Evolutionary conservation across 805 yeast species (phyloP), one percentile per base, ranked within the genome.

Genomic region (Candida lessepsii): DNA sequence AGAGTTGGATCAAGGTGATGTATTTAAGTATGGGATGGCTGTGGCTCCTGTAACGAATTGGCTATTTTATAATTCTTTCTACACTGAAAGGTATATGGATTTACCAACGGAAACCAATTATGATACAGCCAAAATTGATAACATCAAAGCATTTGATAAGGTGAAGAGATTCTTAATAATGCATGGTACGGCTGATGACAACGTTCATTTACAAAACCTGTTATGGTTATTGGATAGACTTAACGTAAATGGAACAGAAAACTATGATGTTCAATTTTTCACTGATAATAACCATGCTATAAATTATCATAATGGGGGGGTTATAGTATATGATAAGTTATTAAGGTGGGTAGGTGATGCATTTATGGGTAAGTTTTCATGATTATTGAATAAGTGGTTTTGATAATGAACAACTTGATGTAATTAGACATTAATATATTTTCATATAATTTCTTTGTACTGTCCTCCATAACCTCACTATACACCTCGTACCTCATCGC

Each of bases 1-100:
- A 24, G 95, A 86, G 57, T 70, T 65, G 35, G 95, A 86, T 54
- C 81, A 86, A 5, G 60, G 74, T 7, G 48, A 51, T 14, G 70
- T 73, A 0, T 85, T 86, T 66, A 80, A 80, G 45, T 86, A 74
- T 53, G 93, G 91, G 7, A 78, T 83, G 71, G 80, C 90, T 0
- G 89, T 86, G 29, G 95, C 95, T 0, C 95, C 95, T 0, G 95
- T 86, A 3, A 86, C 95, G 5, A 72, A 83, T 51, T 86, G 91
- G 91, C 58, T 63, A 40, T 69, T 79, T 24, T 86, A 86, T 52
- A 89, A 86, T 59, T 81, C 91, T 0, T 76, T 86, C 19, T 86
- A 84, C 57, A 83, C 95, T 0, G 95, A 86, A 59, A 69, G 95
- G 45, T 84, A 82, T 54, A 77, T 86, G 86, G 75, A 75, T 19